Conservation (phyloP, 371 early-diverging fungal species). For the Apophysomyces ossiformis region DNA sequence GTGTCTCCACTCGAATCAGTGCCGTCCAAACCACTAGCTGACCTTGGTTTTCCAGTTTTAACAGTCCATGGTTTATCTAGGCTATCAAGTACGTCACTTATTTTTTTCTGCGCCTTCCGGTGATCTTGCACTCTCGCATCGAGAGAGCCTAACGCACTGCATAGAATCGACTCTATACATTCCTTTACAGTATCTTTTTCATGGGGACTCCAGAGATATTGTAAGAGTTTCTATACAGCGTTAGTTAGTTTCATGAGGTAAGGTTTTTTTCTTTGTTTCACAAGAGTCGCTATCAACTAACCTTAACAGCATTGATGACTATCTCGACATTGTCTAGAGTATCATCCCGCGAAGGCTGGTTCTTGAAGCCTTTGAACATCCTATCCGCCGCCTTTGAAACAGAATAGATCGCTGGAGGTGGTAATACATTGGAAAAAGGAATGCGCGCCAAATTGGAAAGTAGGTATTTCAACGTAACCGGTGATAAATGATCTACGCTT, state of each 20-base stretch:
- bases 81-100: background rate
- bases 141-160: background rate
- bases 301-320: constrained; percentile 5
- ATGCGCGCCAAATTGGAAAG: constrained; percentile 3
- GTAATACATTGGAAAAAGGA: background rate
- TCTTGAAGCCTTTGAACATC: background rate
- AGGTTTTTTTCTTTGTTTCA: background rate
- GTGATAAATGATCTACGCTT: background rate
- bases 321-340: background rate
- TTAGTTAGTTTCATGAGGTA: background rate
- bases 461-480: background rate
- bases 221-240: background rate
- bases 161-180: background rate
- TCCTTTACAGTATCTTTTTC: background rate
- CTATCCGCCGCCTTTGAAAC: background rate
- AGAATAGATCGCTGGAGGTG: background rate
- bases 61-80: background rate
- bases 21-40: background rate
- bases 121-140: background rate
- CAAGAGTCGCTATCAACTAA: background rate
- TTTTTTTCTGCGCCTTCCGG: background rate
- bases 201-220: background rate
- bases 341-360: background rate
- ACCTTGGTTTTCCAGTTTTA: background rate
- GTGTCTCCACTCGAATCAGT: background rate